These are phyloP conservation scores for Aspergillus pseudoviridinutans DNA, from an alignment of 2,329 filamentous ascomycete species.

Conservation along the genomic window DNA sequence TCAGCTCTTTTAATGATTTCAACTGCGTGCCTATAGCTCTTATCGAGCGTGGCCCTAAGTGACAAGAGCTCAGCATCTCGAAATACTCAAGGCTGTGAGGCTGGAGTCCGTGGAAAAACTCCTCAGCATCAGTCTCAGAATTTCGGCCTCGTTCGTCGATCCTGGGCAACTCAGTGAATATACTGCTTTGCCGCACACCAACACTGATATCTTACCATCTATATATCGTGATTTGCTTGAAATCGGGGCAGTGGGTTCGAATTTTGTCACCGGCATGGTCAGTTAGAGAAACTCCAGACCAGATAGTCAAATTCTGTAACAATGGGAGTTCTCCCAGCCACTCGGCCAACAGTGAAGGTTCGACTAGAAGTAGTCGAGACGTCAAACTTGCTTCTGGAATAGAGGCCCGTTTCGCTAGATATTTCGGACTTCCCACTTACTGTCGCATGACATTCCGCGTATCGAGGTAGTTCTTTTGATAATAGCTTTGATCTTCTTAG, in stretches of 20 bases:
- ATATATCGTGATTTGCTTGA: conserved; percentile 59
- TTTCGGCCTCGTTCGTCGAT: conserved; percentile 30
- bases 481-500: conserved; percentile 34
- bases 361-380: conserved; percentile 33
- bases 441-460: conserved; percentile 55
- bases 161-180: conserved; percentile 14
- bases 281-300: conserved; percentile 57
- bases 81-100: conserved; percentile 58
- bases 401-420: neutral
- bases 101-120: conserved; percentile 55
- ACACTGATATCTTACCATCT: conserved; percentile 36
- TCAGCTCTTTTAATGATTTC: conserved; percentile 52
- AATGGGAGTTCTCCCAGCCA: conserved; percentile 59
- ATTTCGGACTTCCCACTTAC: conserved; percentile 25
- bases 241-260: conserved; percentile 55
- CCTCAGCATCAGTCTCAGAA: conserved; percentile 56
- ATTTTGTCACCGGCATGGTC: conserved; percentile 54
- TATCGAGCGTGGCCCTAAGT: conserved; percentile 54
- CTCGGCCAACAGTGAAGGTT: conserved; percentile 49
- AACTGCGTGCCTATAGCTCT: conserved; percentile 51
- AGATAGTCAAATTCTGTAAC: conserved; percentile 57
- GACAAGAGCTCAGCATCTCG: conserved; percentile 54
- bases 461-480: conserved; percentile 51
- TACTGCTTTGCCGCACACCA: conserved; percentile 7
- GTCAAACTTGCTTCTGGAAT: neutral